Base-by-base conservation (phyloP, 176 grass and related monocot species). In the Aegilops tauschii region DNA sequence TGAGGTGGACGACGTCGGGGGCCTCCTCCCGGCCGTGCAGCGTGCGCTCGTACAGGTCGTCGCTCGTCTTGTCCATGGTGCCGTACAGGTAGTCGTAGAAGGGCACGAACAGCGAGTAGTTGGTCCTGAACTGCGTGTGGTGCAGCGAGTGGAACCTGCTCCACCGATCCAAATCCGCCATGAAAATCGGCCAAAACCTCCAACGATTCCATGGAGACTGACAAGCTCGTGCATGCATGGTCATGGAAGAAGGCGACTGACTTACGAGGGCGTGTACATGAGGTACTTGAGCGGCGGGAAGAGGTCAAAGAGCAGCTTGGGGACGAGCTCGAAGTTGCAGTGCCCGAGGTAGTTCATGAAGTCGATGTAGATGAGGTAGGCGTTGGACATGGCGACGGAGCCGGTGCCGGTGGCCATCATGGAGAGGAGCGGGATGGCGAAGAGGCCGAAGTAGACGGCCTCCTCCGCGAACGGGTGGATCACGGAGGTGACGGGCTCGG, bases 271-370 rank as follows among this genome's bases (percentile, higher is more conserved):
- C 0, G 97, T 98, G 79, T 98, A 98, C 90, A 98, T 83, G 54
- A 98, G 97, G 80, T 94, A 94, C 56, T 89, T 94, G 29, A 98
- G 97, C 9, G 94, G 93, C 0, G 97, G 97, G 29, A 98, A 91
- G 17, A 81, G 79, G n/a, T 82, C 58, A 62, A 96, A 98, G 25
- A 94, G 76, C 2, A 62, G 39, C 36, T 82, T 92, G 1, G 96
- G 96, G 20, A 98, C 87, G 45, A 98, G 80, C 86, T 98, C 96
- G 72, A 98, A 96, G 79, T 98, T 98, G 89, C 96, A 98, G 73
- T 98, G 96, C 0, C 96, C 96, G 2, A 98, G 68, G 30, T 98
- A 94, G 84, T 98, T 98, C 96, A 98, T 98, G 81, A 98, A 96
- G 63, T 98, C 96, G 66, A 96, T 84, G 86, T 94, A 96, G 65